Conservation (phyloP, 352 stramenopile genomes). For the Globisporangium viniferum region DNA sequence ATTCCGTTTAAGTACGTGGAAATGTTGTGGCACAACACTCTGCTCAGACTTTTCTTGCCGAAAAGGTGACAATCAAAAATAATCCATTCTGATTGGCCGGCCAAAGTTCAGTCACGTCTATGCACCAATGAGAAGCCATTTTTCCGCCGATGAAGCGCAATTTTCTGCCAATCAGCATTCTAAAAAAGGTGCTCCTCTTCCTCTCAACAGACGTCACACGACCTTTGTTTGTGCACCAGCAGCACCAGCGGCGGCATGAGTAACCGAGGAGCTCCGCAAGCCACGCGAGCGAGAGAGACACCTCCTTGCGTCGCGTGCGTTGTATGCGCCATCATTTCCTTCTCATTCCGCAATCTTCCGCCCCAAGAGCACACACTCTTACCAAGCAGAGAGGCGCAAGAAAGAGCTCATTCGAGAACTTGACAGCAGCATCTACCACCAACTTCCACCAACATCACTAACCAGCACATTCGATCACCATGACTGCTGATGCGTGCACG, state of each 20-base stretch:
- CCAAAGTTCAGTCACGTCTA: constrained; percentile 3
- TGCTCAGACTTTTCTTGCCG: background rate
- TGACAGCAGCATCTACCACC: background rate
- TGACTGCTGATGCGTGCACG: background rate
- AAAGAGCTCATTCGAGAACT: background rate
- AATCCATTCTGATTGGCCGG: background rate
- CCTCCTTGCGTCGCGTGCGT: background rate
- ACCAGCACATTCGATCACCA: background rate
- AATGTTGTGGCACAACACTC: background rate
- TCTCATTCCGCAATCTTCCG: constrained; percentile 14
- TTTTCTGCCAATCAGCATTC: background rate
- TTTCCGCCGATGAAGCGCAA: background rate
- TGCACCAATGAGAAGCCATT: background rate
- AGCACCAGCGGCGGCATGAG: background rate
- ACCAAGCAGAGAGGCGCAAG: background rate
- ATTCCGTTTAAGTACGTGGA: background rate
- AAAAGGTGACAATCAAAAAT: constrained; percentile 6
- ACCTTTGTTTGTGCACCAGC: background rate
- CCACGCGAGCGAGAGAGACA: background rate
- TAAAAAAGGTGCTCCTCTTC: background rate
- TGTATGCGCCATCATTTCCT: constrained; percentile 10
- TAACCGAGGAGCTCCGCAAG: background rate
- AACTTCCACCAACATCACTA: background rate
- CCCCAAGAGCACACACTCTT: background rate
- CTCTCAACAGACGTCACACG: constrained; percentile 5